Evolutionary conservation across 345 rosid genomes (phyloP).

Genomic region (Punica granatum): DNA sequence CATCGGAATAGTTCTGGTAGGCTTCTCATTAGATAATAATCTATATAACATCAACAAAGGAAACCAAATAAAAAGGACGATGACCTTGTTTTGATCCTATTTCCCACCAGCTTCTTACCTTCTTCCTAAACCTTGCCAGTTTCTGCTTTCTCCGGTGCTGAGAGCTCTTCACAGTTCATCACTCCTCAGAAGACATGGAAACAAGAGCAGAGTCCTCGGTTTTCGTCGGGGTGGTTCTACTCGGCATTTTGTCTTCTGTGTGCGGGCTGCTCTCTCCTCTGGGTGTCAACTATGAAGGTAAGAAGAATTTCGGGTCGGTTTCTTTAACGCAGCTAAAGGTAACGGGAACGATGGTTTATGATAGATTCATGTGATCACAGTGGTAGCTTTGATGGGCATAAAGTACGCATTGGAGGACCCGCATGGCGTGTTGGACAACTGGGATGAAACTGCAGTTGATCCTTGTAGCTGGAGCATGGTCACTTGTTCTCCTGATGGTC

Average conservation of each 20-base stretch:
- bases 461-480: conserved; percentile 91
- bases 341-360: not conserved
- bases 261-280: conserved; percentile 60
- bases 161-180: not conserved
- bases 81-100: not conserved
- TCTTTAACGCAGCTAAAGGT: not conserved
- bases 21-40: not conserved
- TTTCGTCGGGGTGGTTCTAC: conserved; percentile 18
- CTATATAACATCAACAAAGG: not conserved
- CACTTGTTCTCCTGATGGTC: conserved; percentile 59
- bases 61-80: not conserved
- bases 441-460: conserved; percentile 93
- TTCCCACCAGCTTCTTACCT: conserved; percentile 13
- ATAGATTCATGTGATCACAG: conserved; percentile 17
- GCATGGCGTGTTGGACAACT: conserved; percentile 53
- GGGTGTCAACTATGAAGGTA: conserved; percentile 94
- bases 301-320: not conserved
- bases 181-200: conserved; percentile 24
- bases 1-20: not conserved
- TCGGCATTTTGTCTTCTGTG: conserved; percentile 35
- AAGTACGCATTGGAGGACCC: conserved; percentile 56
- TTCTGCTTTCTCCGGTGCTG: not conserved
- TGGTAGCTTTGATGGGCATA: conserved; percentile 69
- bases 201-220: conserved; percentile 18
- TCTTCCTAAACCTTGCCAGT: not conserved